Base-by-base conservation (phyloP, 1,284 basidiomycete species). In the Malassezia obtusa region DNA sequence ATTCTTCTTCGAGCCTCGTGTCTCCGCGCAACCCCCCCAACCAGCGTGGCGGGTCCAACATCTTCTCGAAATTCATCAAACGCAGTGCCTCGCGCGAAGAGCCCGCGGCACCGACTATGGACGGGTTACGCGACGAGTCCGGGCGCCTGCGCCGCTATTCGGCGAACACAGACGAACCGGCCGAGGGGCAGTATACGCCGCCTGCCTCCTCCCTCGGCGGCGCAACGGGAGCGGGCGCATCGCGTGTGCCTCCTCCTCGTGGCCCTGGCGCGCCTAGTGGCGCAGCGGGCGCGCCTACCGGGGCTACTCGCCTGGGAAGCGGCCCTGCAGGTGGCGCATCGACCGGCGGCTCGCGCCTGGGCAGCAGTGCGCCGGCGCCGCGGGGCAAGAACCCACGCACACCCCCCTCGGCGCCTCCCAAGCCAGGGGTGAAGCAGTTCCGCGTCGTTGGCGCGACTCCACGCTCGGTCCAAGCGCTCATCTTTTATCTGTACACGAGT, bases 401-500 rank as follows among this genome's bases (percentile, higher is more conserved):
- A 15, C 11, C 28, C 14, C 12, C 45, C 30, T 28, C 44, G 33
- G 31, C 31, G 31, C 26, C 19, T 37, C 25, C 11, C 25, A 19
- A 39, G 35, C 17, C 45, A 21, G 21, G 39, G 5, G 32, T 49
- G 39, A 39, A 41, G 24, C 54, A 55, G 11, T 52, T 63, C 14
- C 47, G 37, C 21, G 57, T 65, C 32, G 56, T 41, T 11, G 63
- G 63, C 15, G 60, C 58, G 26, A 58, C 63, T 21, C 50, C 63
- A 22, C 58, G 61, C 28, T 59, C 63, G 32, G 52, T 65, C n/a
- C 63, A 65, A 37, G 63, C 63, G 14, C 52, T 65, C 15, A 21
- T 65, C 15, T 65, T 65, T 43, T 65, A 65, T 49, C 55, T 65
- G 21, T 65, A 65, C 59, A 65, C 63, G n/a, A 62, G 59, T 15